Conservation (phyloP, 2,329 filamentous ascomycete genomes). For the Fusarium virguliforme region DNA sequence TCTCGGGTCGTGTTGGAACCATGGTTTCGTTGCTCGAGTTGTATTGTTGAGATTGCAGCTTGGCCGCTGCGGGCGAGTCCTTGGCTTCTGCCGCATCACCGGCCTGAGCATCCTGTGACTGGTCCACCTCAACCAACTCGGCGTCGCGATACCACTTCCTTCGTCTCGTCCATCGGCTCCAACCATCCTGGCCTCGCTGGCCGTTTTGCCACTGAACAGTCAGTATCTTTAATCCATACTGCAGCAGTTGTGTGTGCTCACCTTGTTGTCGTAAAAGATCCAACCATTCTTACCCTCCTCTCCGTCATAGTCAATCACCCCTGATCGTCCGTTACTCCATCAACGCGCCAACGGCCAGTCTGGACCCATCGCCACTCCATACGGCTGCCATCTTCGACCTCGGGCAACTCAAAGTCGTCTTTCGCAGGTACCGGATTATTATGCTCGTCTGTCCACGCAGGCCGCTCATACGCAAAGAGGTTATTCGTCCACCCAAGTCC, state of each 20-base stretch:
- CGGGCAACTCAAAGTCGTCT: constrained; percentile 76
- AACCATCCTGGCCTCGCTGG: constrained; percentile 87
- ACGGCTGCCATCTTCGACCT: constrained; percentile 72
- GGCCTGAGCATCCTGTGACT: constrained; percentile 55
- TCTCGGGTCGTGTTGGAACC: constrained; percentile 52
- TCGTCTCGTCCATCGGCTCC: constrained; percentile 93
- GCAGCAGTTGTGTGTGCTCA: constrained; percentile 55
- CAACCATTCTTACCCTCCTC: constrained; percentile 82
- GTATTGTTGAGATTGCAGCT: constrained; percentile 53
- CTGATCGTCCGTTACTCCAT: constrained; percentile 75
- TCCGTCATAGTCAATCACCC: constrained; percentile 67
- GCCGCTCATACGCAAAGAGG: constrained; percentile 90
- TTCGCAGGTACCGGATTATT: constrained; percentile 84
- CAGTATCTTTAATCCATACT: not conserved
- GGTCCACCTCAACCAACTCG: constrained; percentile 85
- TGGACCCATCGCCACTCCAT: constrained; percentile 83
- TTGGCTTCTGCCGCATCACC: constrained; percentile 57
- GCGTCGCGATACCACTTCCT: constrained; percentile 98
- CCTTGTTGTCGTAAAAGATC: constrained; percentile 99
- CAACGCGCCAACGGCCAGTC: constrained; percentile 89
- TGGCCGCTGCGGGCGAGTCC: constrained; percentile 45
- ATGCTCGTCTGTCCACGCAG: constrained; percentile 96
- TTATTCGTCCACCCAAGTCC: constrained; percentile 95
- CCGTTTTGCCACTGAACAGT: constrained; percentile 86
- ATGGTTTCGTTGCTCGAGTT: constrained; percentile 59